Conservation (phyloP, 2,329 filamentous ascomycete species). For the Microthyrium microscopicum region DNA sequence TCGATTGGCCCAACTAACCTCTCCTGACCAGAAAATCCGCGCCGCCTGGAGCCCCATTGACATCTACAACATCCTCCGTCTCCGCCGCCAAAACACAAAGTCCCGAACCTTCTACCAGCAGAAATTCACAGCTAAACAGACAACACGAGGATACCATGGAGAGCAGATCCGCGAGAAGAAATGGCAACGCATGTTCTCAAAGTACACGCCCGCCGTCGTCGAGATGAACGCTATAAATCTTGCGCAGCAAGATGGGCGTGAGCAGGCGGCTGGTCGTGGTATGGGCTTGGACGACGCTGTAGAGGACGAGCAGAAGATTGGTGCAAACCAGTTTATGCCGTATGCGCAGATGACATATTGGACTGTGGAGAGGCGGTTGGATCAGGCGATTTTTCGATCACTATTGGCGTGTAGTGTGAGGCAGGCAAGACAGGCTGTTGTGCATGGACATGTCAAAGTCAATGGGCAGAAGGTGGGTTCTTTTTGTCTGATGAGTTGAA, state of each 20-base stretch:
- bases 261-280: constrained; percentile 69
- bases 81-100: constrained; percentile 25
- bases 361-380: constrained; percentile 75
- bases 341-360: constrained; percentile 96
- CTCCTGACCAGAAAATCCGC: constrained; percentile 57
- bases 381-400: constrained; percentile 86
- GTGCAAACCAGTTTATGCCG: constrained; percentile 41
- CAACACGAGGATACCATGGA: constrained; percentile 77
- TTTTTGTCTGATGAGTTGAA: background rate
- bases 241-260: constrained; percentile 64
- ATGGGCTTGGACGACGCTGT: constrained; percentile 37
- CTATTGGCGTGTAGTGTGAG: constrained; percentile 86
- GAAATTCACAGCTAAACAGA: constrained; percentile 85
- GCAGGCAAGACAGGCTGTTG: constrained; percentile 85
- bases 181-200: constrained; percentile 86
- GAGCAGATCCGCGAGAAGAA: constrained; percentile 85
- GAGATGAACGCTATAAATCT: constrained; percentile 72
- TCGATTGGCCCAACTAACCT: constrained; percentile 1
- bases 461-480: constrained; percentile 76
- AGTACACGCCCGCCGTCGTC: constrained; percentile 64
- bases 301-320: constrained; percentile 12
- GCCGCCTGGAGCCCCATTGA: constrained; percentile 98
- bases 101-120: constrained; percentile 86
- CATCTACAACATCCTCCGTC: constrained; percentile 65
- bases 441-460: constrained; percentile 85